Evolutionary conservation across 2,329 filamentous ascomycete species (phyloP), one percentile per base, ranked within the genome.

Genomic region (Sporothrix luriei): DNA sequence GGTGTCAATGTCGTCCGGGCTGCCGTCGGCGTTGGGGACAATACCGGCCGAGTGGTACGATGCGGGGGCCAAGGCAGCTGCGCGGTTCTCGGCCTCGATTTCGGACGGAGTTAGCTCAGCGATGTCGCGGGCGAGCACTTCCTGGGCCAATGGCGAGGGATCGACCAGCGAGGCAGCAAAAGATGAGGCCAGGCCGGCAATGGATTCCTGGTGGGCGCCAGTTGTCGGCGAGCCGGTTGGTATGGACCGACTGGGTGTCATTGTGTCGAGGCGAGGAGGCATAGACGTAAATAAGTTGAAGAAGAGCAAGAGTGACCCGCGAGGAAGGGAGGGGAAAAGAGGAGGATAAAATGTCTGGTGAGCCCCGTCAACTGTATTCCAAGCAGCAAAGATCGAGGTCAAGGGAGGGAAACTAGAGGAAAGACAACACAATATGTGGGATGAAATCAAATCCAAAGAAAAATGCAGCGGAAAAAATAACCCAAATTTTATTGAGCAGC

Each of bases 81-180:
- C 38, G 21, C 9, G 54, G n/a, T 52, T 68, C 14, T 71, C 72
- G 5, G 69, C 71, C 14, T 74, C 72, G 6, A 79, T 80, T 51
- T 87, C 86, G 67, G 87, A 83, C 46, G 88, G 87, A 4, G 85
- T 84, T 71, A 87, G 90, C 66, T 87, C 86, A 48, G 88, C 88
- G 9, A 92, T 80, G 76, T 93, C 90, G 49, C 86, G 83, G 7
- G 88, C 88, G 70, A 93, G 82, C 46, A 87, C 85, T 40, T 86
- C 85, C 72, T 90, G 87, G 0, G 88, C 90, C 62, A 91, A 82
- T 26, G 89, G 88, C n/a, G 90, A 90, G 38, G 83, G 81, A 26
- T 87, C 84, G 33, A 81, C 80, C 77, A 88, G 88, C 6, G 84
- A 86, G n/a, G 80, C 80, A 48, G 80, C 80, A 49, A 82, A 75